Evolutionary conservation across 495 filamentous ascomycete genomes (phyloP), one percentile per base, ranked within the genome.

Genomic region (Lasiosphaeria ovina): DNA sequence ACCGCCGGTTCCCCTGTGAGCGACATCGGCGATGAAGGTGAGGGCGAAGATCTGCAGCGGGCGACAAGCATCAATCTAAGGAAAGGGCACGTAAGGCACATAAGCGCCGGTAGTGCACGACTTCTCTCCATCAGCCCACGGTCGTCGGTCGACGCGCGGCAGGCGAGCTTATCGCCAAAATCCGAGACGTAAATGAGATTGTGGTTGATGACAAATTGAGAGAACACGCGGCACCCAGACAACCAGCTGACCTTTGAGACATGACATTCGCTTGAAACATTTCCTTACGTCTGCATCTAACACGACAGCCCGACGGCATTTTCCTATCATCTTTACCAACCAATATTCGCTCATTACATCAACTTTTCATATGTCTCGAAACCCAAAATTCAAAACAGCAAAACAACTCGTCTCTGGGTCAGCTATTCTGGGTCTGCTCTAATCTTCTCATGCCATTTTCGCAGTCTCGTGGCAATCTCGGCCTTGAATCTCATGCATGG

Each of bases 61-160:
- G 85, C 89, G 12, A 83, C 84, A 9, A 89, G 88, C 66, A 72
- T 89, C 48, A 82, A 87, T 60, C 75, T 85, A 55, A 85, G 81
- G 35, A 83, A 81, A 62, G 74, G 80, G 3, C 88, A 92, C 66
- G 81, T 72, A 17, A 76, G 88, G n/a, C 86, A 86, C 51, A 84
- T 90, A 63, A 91, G 87, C 58, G 87, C 87, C 17, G 89, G 88
- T 31, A 90, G 86, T 71, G 87, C 89, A 4, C 86, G 83, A 67
- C 72, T 92, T 11, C 69, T 91, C 40, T 84, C 90, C 56, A 76
- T 90, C 34, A 82, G 81, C 1, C 78, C 80, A 36, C 75, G 81
- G 6, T 67, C 69, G 49, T 81, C 79, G 10, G 69, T 69, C 17
- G 80, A 81, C 59, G 63, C 65, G 24, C 72, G 67, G 64, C 69